Evolutionary conservation across 1,284 basidiomycete species (phyloP).

Genomic region (Malassezia arunalokei): DNA sequence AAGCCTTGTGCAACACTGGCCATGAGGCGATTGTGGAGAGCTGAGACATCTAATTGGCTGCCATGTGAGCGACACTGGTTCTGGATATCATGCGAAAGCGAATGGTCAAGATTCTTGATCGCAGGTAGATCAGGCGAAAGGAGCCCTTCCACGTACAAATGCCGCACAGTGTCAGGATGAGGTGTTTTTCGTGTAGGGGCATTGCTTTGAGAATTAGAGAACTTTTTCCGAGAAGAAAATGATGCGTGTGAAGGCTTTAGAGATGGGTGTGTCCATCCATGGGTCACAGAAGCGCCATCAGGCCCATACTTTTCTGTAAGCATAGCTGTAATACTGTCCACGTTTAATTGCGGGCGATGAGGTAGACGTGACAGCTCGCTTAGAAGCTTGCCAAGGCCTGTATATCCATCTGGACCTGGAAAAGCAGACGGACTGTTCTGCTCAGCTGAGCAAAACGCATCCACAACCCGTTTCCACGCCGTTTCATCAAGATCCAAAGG

Average conservation of each 20-base stretch:
- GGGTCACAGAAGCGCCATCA: background rate
- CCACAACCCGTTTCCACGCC: conserved; percentile 6
- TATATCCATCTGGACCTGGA: background rate
- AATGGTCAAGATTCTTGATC: background rate
- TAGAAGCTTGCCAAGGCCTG: conserved; percentile 13
- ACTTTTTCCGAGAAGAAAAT: background rate
- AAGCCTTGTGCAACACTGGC: background rate
- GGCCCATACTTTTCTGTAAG: conserved; percentile 10
- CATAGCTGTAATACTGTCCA: background rate
- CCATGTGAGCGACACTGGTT: conserved; percentile 11
- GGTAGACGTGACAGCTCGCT: conserved; percentile 3
- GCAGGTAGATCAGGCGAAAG: background rate
- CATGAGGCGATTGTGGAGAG: background rate
- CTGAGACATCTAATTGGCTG: conserved; percentile 7
- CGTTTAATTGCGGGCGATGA: background rate
- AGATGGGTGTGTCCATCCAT: conserved; percentile 2
- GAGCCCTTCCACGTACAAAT: conserved; percentile 1
- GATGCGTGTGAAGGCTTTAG: background rate
- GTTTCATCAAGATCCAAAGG: background rate
- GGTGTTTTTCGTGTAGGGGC: no score
- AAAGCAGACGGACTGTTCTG: background rate
- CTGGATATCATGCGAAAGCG: background rate
- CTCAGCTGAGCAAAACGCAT: conserved; percentile 1
- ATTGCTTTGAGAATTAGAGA: background rate
- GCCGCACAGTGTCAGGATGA: background rate